phyloP scores from a whole-genome alignment of 345 rosid species.

The Abelmoschus esculentus region DNA sequence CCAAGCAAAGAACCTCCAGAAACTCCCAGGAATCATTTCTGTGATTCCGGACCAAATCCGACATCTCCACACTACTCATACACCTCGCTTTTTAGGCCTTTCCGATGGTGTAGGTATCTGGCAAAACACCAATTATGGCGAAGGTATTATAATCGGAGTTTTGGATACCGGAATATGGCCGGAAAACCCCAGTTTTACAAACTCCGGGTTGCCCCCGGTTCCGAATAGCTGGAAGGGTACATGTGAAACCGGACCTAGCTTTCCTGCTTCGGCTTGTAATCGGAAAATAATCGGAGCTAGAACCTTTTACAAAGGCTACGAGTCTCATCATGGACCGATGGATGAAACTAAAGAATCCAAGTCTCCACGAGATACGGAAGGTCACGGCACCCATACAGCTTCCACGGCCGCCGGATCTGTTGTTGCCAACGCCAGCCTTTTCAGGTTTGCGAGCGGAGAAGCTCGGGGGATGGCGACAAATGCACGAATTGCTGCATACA shows the following conservation, averaged over 20 bases:
- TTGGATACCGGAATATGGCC: constrained; percentile 91
- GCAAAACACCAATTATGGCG: constrained; percentile 54
- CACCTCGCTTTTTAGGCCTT: constrained; percentile 70
- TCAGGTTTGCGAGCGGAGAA: constrained; percentile 49
- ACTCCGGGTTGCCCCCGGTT: constrained; percentile 36
- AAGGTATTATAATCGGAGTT: constrained; percentile 69
- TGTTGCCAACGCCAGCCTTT: constrained; percentile 59
- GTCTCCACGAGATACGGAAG: constrained; percentile 79
- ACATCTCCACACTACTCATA: constrained; percentile 72
- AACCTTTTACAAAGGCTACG: constrained; percentile 53
- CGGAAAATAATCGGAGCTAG: constrained; percentile 80
- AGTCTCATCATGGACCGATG: constrained; percentile 29
- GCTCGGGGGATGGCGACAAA: constrained; percentile 88
- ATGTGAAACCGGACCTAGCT: constrained; percentile 54
- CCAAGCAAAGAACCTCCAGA: constrained; percentile 41
- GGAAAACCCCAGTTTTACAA: constrained; percentile 60
- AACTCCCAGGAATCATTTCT: constrained; percentile 48
- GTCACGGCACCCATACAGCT: constrained; percentile 87
- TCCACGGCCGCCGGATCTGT: constrained; percentile 79
- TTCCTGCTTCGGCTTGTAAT: constrained; percentile 60
- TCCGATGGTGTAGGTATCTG: constrained; percentile 53
- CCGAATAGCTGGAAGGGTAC: constrained; percentile 61
- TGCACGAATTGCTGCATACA: constrained; percentile 78
- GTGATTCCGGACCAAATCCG: constrained; percentile 61
- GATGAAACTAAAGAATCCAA: constrained; percentile 40